These are phyloP conservation scores for Tylopilus intermedius DNA, from an alignment of 768 basidiomycete species.

Conservation along the genomic window DNA sequence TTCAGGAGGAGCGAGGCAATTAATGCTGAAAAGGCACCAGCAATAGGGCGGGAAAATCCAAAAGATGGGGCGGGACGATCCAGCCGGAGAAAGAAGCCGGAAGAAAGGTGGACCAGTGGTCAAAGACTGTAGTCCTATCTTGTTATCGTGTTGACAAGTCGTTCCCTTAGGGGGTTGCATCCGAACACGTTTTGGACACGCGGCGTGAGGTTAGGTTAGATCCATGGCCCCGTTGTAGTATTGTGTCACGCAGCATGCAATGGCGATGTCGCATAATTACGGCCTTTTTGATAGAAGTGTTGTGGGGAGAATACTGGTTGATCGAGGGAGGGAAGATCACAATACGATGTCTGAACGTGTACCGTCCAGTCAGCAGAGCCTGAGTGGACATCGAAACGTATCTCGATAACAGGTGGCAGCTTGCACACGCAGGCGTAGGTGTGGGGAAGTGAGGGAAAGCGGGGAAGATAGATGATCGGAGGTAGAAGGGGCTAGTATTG, in stretches of 20 bases:
- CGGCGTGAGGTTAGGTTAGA: background rate
- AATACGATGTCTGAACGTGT: slow-evolving; percentile 5
- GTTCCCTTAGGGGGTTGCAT: background rate
- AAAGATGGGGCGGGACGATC: background rate
- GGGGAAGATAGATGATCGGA: slow-evolving; percentile 10
- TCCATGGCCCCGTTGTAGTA: slow-evolving; percentile 10
- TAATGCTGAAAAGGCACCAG: background rate
- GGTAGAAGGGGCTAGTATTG: background rate
- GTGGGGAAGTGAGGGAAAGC: slow-evolving; percentile 27
- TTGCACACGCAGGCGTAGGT: background rate
- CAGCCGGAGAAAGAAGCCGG: slow-evolving; percentile 1
- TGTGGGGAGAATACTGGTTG: slow-evolving; percentile 22
- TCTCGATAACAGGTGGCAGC: background rate
- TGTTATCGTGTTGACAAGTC: background rate
- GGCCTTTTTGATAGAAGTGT: slow-evolving; percentile 12
- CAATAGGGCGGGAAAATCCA: background rate
- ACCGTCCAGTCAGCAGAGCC: slow-evolving; percentile 4
- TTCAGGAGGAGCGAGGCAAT: background rate
- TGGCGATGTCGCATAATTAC: slow-evolving; percentile 22
- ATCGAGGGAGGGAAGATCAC: slow-evolving; percentile 10
- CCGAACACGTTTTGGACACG: background rate
- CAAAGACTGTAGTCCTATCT: background rate
- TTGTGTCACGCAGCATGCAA: slow-evolving; percentile 2
- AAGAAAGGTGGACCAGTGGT: background rate
- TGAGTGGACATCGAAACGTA: background rate